Conservation (phyloP, 306 rosid species). For the Acacia melanoxylon region DNA sequence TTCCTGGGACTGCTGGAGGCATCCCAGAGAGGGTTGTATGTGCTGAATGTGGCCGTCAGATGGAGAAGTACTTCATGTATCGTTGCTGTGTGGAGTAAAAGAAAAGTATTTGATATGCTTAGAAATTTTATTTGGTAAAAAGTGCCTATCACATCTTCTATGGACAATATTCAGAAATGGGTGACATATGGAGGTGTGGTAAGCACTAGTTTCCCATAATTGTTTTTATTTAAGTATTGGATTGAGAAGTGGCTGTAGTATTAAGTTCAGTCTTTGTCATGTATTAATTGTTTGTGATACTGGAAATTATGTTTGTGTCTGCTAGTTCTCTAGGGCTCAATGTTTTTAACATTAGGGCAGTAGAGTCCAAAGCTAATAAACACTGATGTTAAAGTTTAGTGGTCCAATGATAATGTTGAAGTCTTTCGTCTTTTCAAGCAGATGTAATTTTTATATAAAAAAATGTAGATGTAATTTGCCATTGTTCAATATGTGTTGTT, state of each 20-base stretch:
- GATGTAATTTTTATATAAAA: no score
- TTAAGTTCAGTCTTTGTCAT: conserved; percentile 11
- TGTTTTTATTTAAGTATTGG: not conserved
- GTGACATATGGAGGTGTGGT: not conserved
- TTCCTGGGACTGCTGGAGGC: conserved; percentile 64
- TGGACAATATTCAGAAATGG: not conserved
- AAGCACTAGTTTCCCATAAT: not conserved
- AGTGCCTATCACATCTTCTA: not conserved
- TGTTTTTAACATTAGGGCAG: not conserved
- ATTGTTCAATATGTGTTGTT: not conserved
- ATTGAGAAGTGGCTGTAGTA: not conserved
- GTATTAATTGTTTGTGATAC: not conserved
- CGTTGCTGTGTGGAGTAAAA: conserved; percentile 69
- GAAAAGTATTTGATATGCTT: no score
- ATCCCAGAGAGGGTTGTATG: conserved; percentile 74
- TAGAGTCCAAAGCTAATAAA: conserved; percentile 23
- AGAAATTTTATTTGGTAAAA: not conserved
- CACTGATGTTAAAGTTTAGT: conserved; percentile 22
- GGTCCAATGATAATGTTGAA: not conserved
- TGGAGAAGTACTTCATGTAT: conserved; percentile 90
- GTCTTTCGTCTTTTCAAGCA: not conserved
- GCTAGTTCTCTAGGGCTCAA: conserved; percentile 16
- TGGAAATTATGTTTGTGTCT: conserved; percentile 14
- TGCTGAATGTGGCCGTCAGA: conserved; percentile 80
- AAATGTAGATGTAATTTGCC: not conserved